Base-by-base conservation (phyloP, 257 asterid genomes). In the Fraxinus anomala region DNA sequence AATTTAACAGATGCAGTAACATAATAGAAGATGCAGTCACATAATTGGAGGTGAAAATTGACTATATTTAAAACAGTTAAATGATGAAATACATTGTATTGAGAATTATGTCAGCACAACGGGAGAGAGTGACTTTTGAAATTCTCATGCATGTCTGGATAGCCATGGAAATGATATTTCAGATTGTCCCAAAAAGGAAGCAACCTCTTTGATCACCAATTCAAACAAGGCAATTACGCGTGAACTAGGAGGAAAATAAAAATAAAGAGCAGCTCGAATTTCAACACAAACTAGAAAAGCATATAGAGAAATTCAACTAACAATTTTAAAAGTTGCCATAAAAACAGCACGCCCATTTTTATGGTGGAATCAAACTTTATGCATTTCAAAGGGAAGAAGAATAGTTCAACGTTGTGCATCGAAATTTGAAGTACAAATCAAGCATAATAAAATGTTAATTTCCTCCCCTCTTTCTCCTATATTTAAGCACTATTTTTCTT, bases 61-160 rank as follows among this genome's bases (percentile, higher is more conserved):
- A 31, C 0, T 31, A 0, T 31, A 31, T 31, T 31, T 31, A 31
- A 31, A 31, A 3, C 34, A 31, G 5, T 31, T 5, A 5, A 31
- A 31, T 31, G 5, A 31, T 3, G 5, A 31, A 31, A 31, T 31
- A 31, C 34, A 31, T 31, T 31, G 0, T 31, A 31, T 31, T 1
- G 3, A 68, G 69, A 31, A 31, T 31, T 0, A 31, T 31, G 34
- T 31, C 34, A n/a, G n/a, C n/a, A n/a, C n/a, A n/a, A n/a, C n/a
- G n/a, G n/a, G n/a, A n/a, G n/a, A n/a, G n/a, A n/a, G n/a, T n/a
- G n/a, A n/a, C 59, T 40, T 39, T 76, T 77, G 40, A 70, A 74
- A 75, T 75, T 39, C 73, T 81, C 82, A 61, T 84, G 85, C 85
- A 84, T 81, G 81, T 82, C 80, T 80, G 82, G 84, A 74, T 49